These are phyloP conservation scores for Malus hybrid DNA, from an alignment of 331 rosid species.

Conservation along the genomic window DNA sequence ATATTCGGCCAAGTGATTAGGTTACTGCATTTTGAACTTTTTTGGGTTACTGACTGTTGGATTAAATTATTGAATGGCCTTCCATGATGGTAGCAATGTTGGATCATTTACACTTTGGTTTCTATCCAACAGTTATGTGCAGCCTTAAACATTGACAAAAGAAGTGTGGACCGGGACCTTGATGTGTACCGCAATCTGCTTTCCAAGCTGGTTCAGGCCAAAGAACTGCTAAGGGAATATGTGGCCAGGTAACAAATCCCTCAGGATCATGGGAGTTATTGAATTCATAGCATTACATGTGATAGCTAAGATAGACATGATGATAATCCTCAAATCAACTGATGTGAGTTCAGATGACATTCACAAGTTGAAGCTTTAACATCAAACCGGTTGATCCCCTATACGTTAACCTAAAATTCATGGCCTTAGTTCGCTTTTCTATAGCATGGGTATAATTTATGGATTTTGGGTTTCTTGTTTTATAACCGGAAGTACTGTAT, in stretches of 20 bases:
- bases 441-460: background rate
- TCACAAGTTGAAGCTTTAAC: background rate
- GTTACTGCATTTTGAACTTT: background rate
- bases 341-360: background rate
- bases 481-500: background rate
- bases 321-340: background rate
- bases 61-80: background rate
- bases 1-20: background rate
- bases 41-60: background rate
- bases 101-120: conserved; percentile 10
- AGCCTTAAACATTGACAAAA: conserved; percentile 61
- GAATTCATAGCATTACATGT: background rate
- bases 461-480: too few relatives aligned
- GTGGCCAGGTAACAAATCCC: conserved; percentile 57
- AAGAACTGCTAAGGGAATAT: conserved; percentile 83
- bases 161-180: conserved; percentile 83
- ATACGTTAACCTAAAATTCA: background rate
- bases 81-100: background rate
- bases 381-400: background rate
- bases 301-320: background rate
- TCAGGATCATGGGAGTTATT: background rate
- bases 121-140: conserved; percentile 57
- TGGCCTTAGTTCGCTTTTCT: background rate
- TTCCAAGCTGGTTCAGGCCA: conserved; percentile 92
- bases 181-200: conserved; percentile 87